Base-by-base conservation (phyloP, 352 stramenopile species). In the Phytophthora brassicae region DNA sequence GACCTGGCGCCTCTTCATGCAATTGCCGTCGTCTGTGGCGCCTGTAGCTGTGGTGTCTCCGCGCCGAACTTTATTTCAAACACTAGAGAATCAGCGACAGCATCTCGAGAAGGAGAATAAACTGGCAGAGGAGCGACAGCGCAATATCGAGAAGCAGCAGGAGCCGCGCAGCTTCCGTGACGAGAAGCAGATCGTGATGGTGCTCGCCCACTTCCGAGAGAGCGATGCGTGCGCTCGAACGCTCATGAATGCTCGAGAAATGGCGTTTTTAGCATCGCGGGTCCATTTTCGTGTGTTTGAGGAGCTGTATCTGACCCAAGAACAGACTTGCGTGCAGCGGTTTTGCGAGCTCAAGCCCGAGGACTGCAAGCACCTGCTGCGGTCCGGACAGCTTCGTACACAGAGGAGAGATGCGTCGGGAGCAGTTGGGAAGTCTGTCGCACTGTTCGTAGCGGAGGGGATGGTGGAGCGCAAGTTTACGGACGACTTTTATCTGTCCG, bases 221-320 rank as follows among this genome's bases (percentile, higher is more conserved):
- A 67, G 73, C 5, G 64, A 79, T 6, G 57, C 60, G 13, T 95
- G 86, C 43, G 81, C 80, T 19, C 67, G 70, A n/a, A 72, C 72
- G 20, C 60, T 95, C 39, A 33, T 77, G 7, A 68, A 84, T 14
- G 81, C 81, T 2, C 65, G 53, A 19, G 42, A 72, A 16, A 56
- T 60, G 24, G 78, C 84, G 24, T 83, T 78, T 23, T 55, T 72
- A 6, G 58, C 74, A 0, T 29, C 64, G 3, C 76, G 84, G 9
- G 48, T 92, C 2, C 76, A 90, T 59, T 87, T 92, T 43, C 77
- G 79, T 43, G 65, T 95, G 17, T 86, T 85, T 17, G 86, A 95
- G 50, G 86, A 95, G 60, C 66, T 90, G 4, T 72, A 75, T 50
- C 38, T 92, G 26, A 75, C 68, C 6, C 46, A 80, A 2, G 80